Base-by-base conservation (phyloP, 805 yeast genomes). In the Candida krabiensis region DNA sequence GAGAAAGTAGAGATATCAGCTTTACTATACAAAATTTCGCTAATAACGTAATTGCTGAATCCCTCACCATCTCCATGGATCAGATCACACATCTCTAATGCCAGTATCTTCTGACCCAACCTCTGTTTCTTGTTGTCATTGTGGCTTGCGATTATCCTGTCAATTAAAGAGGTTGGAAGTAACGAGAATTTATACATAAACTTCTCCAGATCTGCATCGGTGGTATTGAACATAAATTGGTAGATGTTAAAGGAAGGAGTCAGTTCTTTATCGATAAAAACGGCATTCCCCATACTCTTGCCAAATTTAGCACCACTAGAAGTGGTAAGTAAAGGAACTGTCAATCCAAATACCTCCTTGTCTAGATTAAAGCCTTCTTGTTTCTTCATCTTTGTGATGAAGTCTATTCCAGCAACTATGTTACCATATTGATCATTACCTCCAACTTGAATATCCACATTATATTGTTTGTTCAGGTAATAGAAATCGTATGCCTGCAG, bases 371-470 rank as follows among this genome's bases (percentile, higher is more conserved):
- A 22, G 3, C 31, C 30, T 27, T 48, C 56, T 11, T 56, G 53
- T 29, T 46, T 52, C 18, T 41, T 46, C 37, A 86, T 58, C 45
- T 96, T 67, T 1, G 83, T 70, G 27, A 90, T 88, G 41, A 93
- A 70, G 53, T 93, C 99, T 27, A 86, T 76, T 0, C 99, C 99
- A 0, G 98, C 97, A 2, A 95, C 87, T 42, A 93, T 93, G 54
- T 93, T 93, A 1, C 99, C 99, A 89, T 96, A 93, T 63, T 93
- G 99, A 59, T 93, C 99, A 56, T 86, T 89, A 5, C 99, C 99
- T 17, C 99, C 99, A 24, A 86, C 80, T 65, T 93, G 98, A 11
- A 89, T 63, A 29, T 71, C 69, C 29, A 90, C 90, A 3, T 68
- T 61, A 25, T 76, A 63, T 12, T 74, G 58, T 26, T 71, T 72